Evolutionary conservation across 345 rosid species (phyloP), one percentile per base, ranked within the genome.

Genomic region (Eucalyptus albens): DNA sequence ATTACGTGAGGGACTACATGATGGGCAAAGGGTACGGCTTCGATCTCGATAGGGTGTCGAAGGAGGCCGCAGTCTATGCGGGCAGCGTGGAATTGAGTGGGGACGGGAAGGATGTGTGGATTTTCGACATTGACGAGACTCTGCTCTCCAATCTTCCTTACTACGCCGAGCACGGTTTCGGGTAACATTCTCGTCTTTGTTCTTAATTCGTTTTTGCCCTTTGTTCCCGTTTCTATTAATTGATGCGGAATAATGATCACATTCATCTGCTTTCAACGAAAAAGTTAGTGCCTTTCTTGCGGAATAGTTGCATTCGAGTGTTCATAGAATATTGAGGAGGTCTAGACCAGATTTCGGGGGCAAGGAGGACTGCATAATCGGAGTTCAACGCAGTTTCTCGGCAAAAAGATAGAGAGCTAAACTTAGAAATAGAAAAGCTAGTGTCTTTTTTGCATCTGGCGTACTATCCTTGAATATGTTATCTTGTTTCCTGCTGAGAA

Each of bases 111-210:
- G 98, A 97, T 90, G 94, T 89, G 45, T 97, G 99, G 99, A 90
- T 97, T 88, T 97, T 97, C 87, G 99, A 97, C 91, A 89, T 97
- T 62, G 99, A 97, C 69, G 99, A 97, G 92, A 97, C 99, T 89
- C 92, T 97, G 91, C 93, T 97, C 89, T 97, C 99, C 22, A 95
- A 97, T 93, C 96, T 97, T 62, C 99, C 98, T 8, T 97, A 97
- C 89, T 97, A 97, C 91, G 91, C 92, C 24, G 93, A 94, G 13
- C 99, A 96, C 91, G 94, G 93, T 33, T 97, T 91, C 90, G 99
- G 99, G 99, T 97, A 89, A 89, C 56, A 81, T 27, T 86, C 77
- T 86, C 56, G 40, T 21, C 17, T 77, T 27, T 65, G 8, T 21
- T 67, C 55, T 21, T 45, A 44, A 49, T 82, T 82, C 9, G 5